A percentile compares a stretch with the other conserved stretches of the same genome.
Evolutionary conservation across 2,329 filamentous ascomycete genomes (phyloP).

Genomic region (Paraphoma sp.): DNA sequence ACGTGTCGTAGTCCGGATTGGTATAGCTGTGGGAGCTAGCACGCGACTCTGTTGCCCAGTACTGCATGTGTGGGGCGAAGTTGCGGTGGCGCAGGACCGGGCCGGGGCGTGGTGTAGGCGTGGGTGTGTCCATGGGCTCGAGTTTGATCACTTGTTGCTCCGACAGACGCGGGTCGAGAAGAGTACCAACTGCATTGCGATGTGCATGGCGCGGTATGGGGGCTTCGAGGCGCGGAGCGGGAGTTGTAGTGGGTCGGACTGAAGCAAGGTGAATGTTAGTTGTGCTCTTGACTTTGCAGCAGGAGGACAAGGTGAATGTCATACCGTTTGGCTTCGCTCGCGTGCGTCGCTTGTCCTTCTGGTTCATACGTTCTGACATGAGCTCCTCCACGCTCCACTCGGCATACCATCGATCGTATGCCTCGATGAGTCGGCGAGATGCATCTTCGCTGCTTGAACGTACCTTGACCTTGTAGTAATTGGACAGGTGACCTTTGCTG

Average conservation of each 20-base stretch:
- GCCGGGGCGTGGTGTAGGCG: constrained; percentile 36
- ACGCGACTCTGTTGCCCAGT: constrained; percentile 45
- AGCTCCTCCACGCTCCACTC: constrained; percentile 73
- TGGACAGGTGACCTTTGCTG: constrained; percentile 89
- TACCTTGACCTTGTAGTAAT: constrained; percentile 82
- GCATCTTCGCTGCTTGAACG: constrained; percentile 70
- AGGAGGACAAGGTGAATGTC: constrained; percentile 12
- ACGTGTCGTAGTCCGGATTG: constrained; percentile 46
- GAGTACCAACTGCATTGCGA: constrained; percentile 27
- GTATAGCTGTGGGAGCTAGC: constrained; percentile 46
- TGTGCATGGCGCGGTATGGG: constrained; percentile 31
- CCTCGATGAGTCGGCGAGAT: constrained; percentile 67
- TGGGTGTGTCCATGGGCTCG: constrained; percentile 36
- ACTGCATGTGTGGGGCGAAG: constrained; percentile 46
- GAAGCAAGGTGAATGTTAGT: constrained; percentile 26
- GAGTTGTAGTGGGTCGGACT: constrained; percentile 31
- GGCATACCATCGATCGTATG: constrained; percentile 81
- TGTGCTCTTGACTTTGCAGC: constrained; percentile 1
- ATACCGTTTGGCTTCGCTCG: constrained; percentile 43
- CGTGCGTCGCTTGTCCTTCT: constrained; percentile 74
- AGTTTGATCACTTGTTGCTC: constrained; percentile 46
- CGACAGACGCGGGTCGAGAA: constrained; percentile 47
- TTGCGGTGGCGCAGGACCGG: constrained; percentile 39
- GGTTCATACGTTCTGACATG: constrained; percentile 77
- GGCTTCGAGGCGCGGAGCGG: constrained; percentile 33